Evolutionary conservation across 352 stramenopile species (phyloP).

Genomic region (Pelagophyceae sp.): DNA sequence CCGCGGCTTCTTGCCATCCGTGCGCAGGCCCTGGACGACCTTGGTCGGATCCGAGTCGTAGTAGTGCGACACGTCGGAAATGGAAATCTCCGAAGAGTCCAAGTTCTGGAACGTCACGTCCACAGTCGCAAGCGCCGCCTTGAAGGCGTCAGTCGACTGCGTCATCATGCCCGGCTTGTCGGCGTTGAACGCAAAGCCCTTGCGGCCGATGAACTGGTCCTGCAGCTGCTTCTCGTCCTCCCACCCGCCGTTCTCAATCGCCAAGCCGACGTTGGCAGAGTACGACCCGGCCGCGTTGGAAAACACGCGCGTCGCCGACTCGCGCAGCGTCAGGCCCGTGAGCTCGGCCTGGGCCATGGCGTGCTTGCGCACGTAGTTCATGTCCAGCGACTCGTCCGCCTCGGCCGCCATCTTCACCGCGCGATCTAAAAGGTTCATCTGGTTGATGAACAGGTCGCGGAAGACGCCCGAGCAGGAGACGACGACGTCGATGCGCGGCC

Average conservation of each 20-base stretch:
- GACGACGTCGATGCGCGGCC: slow-evolving; percentile 69
- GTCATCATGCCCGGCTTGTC: slow-evolving; percentile 78
- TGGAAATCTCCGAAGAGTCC: slow-evolving; percentile 71
- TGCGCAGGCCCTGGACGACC: slow-evolving; percentile 64
- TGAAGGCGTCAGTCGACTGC: slow-evolving; percentile 66
- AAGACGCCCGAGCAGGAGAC: slow-evolving; percentile 74
- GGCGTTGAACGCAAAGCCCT: slow-evolving; percentile 74
- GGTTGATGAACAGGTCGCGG: slow-evolving; percentile 78
- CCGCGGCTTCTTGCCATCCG: slow-evolving; percentile 72
- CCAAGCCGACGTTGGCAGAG: slow-evolving; percentile 69
- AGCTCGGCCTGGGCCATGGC: slow-evolving; percentile 61
- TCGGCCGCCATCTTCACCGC: slow-evolving; percentile 76
- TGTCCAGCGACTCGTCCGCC: slow-evolving; percentile 61
- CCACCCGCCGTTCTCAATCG: slow-evolving; percentile 75
- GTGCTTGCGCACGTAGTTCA: slow-evolving; percentile 73
- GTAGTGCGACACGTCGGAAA: slow-evolving; percentile 75
- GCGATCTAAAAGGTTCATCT: slow-evolving; percentile 76
- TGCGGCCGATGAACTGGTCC: slow-evolving; percentile 67
- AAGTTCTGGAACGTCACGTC: slow-evolving; percentile 78
- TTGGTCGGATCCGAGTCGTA: slow-evolving; percentile 75
- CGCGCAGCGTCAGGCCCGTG: slow-evolving; percentile 55
- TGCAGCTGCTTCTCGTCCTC: slow-evolving; percentile 66
- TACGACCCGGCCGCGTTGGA: slow-evolving; percentile 73
- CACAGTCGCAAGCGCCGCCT: slow-evolving; percentile 62
- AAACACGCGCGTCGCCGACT: slow-evolving; percentile 66